A percentile compares a stretch with the other conserved stretches of the same genome.
Conservation (phyloP, 192 early-diverging fungal genomes). For the Gigaspora rosea region DNA sequence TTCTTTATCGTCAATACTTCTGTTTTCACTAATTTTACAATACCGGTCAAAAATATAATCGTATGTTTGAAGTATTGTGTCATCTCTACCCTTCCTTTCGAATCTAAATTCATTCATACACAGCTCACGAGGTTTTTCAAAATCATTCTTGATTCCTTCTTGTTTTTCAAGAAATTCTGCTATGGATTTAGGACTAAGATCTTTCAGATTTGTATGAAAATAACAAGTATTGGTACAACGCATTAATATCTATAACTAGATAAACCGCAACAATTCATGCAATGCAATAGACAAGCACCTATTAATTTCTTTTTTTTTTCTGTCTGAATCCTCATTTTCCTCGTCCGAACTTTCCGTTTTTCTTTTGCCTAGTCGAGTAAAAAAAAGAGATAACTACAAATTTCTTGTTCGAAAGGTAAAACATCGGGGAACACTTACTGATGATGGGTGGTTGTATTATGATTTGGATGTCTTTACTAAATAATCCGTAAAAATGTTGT, state of each 20-base stretch:
- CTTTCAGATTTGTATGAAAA: slow-evolving; percentile 1
- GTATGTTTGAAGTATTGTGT: background rate
- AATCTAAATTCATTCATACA: slow-evolving; percentile 5
- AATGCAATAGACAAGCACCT: too few species aligned
- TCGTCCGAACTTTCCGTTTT: too few species aligned
- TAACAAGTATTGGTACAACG: background rate
- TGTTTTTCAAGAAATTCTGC: slow-evolving; percentile 4
- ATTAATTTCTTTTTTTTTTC: background rate
- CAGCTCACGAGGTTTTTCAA: background rate
- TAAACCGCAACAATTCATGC: too few species aligned
- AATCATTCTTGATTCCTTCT: slow-evolving; percentile 5
- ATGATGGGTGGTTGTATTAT: too few species aligned
- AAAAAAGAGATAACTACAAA: background rate
- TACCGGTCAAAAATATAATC: slow-evolving; percentile 9
- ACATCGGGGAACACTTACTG: too few species aligned
- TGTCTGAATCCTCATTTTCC: background rate
- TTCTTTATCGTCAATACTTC: background rate
- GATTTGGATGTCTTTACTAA: too few species aligned
- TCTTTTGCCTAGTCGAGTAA: too few species aligned
- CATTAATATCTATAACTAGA: background rate
- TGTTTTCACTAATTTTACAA: background rate
- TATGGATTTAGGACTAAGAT: background rate
- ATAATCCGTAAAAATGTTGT: too few species aligned
- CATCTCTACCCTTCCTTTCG: slow-evolving; percentile 9
- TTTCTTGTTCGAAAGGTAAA: too few species aligned